Evolutionary conservation across 2,329 filamentous ascomycete species (phyloP).

Genomic region (Fusarium incarnatum): DNA sequence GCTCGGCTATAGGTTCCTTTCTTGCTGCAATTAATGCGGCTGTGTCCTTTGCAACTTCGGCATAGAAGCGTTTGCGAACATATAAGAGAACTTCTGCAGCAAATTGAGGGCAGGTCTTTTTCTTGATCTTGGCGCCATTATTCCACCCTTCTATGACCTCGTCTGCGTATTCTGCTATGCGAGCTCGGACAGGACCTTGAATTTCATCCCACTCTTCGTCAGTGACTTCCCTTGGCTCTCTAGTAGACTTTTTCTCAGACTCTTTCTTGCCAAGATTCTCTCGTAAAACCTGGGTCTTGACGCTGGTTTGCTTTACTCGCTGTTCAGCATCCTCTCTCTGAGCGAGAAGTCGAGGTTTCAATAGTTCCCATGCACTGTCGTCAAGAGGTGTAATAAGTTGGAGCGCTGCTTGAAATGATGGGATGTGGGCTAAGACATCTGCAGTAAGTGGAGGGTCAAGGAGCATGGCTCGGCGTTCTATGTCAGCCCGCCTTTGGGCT

Average conservation of each 20-base stretch:
- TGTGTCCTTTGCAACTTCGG: conserved; percentile 66
- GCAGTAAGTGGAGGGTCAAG: conserved; percentile 74
- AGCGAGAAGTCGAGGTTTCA: conserved; percentile 74
- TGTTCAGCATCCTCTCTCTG: conserved; percentile 75
- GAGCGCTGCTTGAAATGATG: conserved; percentile 79
- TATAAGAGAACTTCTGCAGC: conserved; percentile 77
- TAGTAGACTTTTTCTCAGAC: not conserved
- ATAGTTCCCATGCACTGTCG: conserved; percentile 75
- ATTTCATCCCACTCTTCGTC: conserved; percentile 78
- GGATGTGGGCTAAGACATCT: conserved; percentile 74
- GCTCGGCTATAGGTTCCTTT: conserved; percentile 59
- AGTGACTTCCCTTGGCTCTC: conserved; percentile 61
- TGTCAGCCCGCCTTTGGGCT: conserved; percentile 73
- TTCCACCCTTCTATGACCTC: conserved; percentile 77
- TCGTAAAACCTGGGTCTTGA: conserved; percentile 51
- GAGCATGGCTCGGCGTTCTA: conserved; percentile 75
- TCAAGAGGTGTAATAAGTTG: conserved; percentile 76
- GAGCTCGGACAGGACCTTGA: conserved; percentile 74
- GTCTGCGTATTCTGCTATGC: conserved; percentile 74
- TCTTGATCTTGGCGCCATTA: conserved; percentile 70
- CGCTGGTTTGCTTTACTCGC: conserved; percentile 57
- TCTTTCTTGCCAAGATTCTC: conserved; percentile 44
- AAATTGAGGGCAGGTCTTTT: conserved; percentile 74
- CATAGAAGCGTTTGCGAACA: conserved; percentile 75
- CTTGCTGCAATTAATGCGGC: conserved; percentile 60